Evolutionary conservation across 1,284 basidiomycete species (phyloP).

Genomic region (Phellinidium pouzarii): DNA sequence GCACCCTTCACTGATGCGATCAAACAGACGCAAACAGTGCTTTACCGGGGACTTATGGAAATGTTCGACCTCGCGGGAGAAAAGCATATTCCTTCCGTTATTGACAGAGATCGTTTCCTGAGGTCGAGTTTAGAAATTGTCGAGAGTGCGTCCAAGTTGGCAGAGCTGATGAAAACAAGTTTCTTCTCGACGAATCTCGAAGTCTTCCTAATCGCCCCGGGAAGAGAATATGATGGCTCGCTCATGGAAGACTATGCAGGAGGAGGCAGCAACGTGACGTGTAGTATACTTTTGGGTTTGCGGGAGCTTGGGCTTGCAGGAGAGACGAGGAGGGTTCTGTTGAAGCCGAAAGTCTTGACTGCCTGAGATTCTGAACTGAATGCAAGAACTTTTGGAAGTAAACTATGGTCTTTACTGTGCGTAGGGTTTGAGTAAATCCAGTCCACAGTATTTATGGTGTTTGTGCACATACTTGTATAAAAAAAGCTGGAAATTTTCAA

Average conservation of each 20-base stretch:
- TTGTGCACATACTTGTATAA: too few species aligned
- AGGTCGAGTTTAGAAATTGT: neutral
- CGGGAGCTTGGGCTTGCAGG: neutral
- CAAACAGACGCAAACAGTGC: neutral
- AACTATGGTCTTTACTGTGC: too few species aligned
- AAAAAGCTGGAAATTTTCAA: too few species aligned
- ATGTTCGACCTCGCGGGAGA: neutral
- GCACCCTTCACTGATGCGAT: slow-evolving; percentile 1
- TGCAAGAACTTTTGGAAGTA: too few species aligned
- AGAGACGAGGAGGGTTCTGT: neutral
- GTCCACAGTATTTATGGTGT: too few species aligned
- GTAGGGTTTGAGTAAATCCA: too few species aligned
- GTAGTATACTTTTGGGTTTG: slow-evolving; percentile 1
- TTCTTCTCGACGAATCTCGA: slow-evolving; percentile 4
- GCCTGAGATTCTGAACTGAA: too few species aligned
- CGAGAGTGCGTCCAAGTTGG: slow-evolving; percentile 3
- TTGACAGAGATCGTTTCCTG: neutral
- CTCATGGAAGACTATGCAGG: neutral
- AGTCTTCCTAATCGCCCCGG: neutral
- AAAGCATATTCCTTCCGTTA: neutral
- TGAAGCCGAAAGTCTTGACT: slow-evolving; percentile 6
- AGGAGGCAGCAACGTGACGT: neutral
- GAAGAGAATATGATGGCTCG: neutral
- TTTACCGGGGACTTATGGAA: slow-evolving; percentile 1
- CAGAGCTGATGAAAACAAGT: neutral